A percentile compares a stretch with the other conserved stretches of the same genome.
Evolutionary conservation across 768 basidiomycete species (phyloP).

Genomic region (Leccinum disarticulatum): DNA sequence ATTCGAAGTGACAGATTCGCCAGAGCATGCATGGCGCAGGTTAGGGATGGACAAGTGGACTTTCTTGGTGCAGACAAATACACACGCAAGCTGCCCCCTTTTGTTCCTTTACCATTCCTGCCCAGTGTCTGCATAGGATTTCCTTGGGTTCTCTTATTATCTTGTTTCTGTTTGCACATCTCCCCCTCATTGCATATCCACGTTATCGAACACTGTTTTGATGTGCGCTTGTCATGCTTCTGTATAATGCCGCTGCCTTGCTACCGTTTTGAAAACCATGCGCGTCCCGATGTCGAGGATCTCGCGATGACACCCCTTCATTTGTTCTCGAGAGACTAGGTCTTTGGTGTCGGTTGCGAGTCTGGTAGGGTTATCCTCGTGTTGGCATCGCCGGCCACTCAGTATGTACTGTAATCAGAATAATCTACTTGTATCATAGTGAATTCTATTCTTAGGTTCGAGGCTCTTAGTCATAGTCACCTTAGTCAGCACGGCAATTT

Average conservation of each 20-base stretch:
- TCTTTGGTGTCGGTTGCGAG: too few species aligned
- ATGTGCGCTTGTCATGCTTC: background rate
- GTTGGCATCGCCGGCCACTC: too few species aligned
- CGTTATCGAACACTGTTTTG: background rate
- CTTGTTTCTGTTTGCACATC: slow-evolving; percentile 4
- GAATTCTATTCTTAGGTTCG: too few species aligned
- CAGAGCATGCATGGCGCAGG: background rate
- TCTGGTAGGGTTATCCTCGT: too few species aligned
- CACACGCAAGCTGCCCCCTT: background rate
- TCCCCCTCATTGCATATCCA: slow-evolving; percentile 3
- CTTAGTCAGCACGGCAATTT: background rate
- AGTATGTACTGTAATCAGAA: too few species aligned
- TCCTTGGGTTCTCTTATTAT: background rate
- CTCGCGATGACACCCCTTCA: background rate
- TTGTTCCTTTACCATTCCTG: background rate
- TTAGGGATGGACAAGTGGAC: background rate
- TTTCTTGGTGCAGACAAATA: background rate
- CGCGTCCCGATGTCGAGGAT: background rate
- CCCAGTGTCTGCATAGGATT: background rate
- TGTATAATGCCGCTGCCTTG: background rate
- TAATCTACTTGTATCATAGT: too few species aligned
- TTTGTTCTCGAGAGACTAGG: too few species aligned
- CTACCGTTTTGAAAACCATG: background rate
- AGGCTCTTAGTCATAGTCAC: background rate
- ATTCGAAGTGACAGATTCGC: background rate